Evolutionary conservation across 1,139 yeast genomes (phyloP).

Genomic region (Debaryomyces sp.): DNA sequence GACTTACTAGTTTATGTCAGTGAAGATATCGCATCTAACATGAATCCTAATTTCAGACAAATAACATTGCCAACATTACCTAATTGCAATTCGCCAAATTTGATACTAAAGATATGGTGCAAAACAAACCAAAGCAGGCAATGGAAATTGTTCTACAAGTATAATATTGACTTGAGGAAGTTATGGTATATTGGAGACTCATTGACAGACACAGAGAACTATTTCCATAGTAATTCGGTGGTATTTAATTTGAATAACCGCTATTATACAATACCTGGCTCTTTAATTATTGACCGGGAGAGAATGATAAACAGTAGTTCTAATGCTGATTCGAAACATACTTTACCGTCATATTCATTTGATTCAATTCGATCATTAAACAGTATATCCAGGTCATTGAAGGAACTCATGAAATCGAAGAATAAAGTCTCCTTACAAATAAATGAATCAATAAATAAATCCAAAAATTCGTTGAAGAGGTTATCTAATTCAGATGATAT

Average conservation of each 20-base stretch:
- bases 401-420: conserved; percentile 31
- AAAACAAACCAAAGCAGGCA: conserved; percentile 5
- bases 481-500: neutral
- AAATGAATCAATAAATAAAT: conserved; percentile 14
- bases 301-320: neutral
- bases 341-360: conserved; percentile 30
- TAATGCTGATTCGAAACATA: neutral
- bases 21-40: conserved; percentile 27
- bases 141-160: conserved; percentile 27
- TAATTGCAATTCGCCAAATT: conserved; percentile 12
- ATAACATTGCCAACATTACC: conserved; percentile 28
- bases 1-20: conserved; percentile 36
- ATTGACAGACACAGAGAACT: conserved; percentile 18
- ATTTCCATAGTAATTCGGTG: conserved; percentile 28
- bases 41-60: conserved; percentile 35
- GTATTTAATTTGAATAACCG: conserved; percentile 26
- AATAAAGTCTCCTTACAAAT: conserved; percentile 20
- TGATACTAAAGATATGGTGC: conserved; percentile 31
- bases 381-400: conserved; percentile 32
- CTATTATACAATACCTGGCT: conserved; percentile 24
- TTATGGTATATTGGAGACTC: conserved; percentile 17
- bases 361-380: conserved; percentile 39
- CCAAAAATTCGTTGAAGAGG: conserved; percentile 12
- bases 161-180: conserved; percentile 24
- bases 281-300: conserved; percentile 11